phyloP scores from a whole-genome alignment of 306 rosid species.

The Lablab purpureus region DNA sequence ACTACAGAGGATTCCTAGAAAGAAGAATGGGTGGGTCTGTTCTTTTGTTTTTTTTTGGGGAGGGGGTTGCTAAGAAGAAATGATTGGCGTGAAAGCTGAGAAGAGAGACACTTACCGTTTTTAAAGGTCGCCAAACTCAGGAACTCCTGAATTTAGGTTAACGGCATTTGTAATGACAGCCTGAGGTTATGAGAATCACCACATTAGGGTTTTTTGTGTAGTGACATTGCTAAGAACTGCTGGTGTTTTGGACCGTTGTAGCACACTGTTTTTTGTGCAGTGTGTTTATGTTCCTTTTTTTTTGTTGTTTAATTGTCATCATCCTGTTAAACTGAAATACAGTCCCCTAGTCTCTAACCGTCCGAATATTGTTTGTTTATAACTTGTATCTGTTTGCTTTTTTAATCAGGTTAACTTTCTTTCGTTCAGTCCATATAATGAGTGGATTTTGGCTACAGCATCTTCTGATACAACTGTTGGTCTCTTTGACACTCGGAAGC shows the following conservation, averaged over 20 bases:
- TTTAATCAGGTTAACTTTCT: constrained; percentile 80
- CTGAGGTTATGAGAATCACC: neutral
- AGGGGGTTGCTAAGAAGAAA: neutral
- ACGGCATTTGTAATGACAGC: neutral
- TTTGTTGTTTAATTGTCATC: constrained; percentile 21
- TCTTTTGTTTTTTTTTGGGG: neutral
- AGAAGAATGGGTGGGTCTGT: neutral
- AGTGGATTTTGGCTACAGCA: constrained; percentile 93
- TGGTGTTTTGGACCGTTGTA: neutral
- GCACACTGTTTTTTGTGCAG: constrained; percentile 1
- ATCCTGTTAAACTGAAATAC: constrained; percentile 1
- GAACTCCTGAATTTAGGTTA: neutral
- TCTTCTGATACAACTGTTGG: constrained; percentile 88
- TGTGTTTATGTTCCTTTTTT: neutral
- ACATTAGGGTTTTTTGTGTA: neutral
- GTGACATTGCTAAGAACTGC: neutral
- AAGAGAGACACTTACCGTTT: no score
- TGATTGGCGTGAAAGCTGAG: neutral
- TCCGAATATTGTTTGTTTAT: neutral
- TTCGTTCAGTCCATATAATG: constrained; percentile 83
- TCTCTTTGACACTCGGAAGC: constrained; percentile 84
- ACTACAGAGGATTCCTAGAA: neutral
- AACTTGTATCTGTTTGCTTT: constrained; percentile 25
- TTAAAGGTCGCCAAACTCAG: neutral
- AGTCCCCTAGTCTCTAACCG: neutral